Evolutionary conservation across 106 monocot species (phyloP).

Genomic region (Dendrobium huoshanense): DNA sequence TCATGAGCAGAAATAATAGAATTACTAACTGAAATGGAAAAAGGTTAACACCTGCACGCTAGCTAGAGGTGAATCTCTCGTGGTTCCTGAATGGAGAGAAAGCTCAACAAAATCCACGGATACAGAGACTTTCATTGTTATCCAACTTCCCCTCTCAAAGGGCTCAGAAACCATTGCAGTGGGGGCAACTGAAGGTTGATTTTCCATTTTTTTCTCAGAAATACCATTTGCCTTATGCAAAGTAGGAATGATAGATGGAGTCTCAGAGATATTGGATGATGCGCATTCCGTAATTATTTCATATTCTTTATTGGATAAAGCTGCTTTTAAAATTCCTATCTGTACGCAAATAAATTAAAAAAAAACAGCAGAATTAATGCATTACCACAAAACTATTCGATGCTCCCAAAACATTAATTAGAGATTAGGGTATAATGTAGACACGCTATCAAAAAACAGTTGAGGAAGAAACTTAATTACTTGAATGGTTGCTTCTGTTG

Average conservation of each 20-base stretch:
- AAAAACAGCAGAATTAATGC: not conserved
- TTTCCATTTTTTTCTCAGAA: conserved; percentile 18
- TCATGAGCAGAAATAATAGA: not conserved
- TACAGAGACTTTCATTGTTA: conserved; percentile 63
- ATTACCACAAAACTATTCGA: not conserved
- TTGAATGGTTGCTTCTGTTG: conserved; percentile 51
- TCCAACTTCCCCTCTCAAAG: conserved; percentile 43
- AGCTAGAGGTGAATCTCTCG: conserved; percentile 80
- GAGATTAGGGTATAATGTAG: not conserved
- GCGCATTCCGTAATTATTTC: conserved; percentile 92
- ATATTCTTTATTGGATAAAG: conserved; percentile 86
- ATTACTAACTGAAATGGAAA: not conserved
- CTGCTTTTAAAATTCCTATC: conserved; percentile 73
- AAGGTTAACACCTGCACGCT: conserved; percentile 54
- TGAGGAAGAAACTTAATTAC: conserved; percentile 25
- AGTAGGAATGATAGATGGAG: conserved; percentile 52
- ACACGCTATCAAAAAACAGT: not conserved
- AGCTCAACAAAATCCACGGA: conserved; percentile 61
- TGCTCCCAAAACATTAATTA: not conserved
- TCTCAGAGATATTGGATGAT: conserved; percentile 80
- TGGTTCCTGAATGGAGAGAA: conserved; percentile 65
- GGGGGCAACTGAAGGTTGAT: conserved; percentile 23
- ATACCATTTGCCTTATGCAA: conserved; percentile 29
- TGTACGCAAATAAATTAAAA: conserved; percentile 19
- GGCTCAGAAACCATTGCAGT: conserved; percentile 13